Conservation (phyloP, 116 monocot species). For the Iris pallida region DNA sequence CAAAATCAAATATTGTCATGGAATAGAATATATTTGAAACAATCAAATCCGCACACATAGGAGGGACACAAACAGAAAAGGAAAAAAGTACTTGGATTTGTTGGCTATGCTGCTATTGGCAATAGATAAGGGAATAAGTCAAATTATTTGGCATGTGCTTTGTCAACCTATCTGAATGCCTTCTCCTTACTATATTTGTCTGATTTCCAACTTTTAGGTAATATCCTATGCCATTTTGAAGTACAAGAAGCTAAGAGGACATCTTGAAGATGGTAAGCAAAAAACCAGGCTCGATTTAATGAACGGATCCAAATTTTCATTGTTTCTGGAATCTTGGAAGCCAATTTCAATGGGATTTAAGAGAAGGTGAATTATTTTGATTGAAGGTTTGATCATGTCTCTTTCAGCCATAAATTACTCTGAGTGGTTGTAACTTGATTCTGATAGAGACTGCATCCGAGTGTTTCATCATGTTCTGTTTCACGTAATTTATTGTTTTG, state of each 20-base stretch:
- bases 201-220: constrained; percentile 39
- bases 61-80: background rate
- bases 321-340: constrained; percentile 85
- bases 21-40: too few relatives aligned
- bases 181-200: background rate
- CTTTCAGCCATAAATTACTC: constrained; percentile 1
- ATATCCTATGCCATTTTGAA: constrained; percentile 62
- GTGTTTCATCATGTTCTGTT: too few relatives aligned
- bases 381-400: background rate
- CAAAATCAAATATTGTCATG: too few relatives aligned
- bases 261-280: constrained; percentile 23
- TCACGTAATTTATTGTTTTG: too few relatives aligned
- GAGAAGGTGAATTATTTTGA: constrained; percentile 40
- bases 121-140: background rate
- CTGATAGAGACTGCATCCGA: too few relatives aligned
- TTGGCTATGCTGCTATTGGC: background rate
- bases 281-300: constrained; percentile 8
- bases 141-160: background rate
- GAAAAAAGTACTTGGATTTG: background rate
- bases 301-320: constrained; percentile 32
- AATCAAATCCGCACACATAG: background rate
- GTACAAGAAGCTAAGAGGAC: constrained; percentile 59
- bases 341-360: constrained; percentile 87
- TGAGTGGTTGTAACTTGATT: too few relatives aligned
- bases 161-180: background rate